A percentile compares a stretch with the other conserved stretches of the same genome.
Evolutionary conservation across 2,329 filamentous ascomycete genomes (phyloP).

Genomic region (Ascochyta pisi): DNA sequence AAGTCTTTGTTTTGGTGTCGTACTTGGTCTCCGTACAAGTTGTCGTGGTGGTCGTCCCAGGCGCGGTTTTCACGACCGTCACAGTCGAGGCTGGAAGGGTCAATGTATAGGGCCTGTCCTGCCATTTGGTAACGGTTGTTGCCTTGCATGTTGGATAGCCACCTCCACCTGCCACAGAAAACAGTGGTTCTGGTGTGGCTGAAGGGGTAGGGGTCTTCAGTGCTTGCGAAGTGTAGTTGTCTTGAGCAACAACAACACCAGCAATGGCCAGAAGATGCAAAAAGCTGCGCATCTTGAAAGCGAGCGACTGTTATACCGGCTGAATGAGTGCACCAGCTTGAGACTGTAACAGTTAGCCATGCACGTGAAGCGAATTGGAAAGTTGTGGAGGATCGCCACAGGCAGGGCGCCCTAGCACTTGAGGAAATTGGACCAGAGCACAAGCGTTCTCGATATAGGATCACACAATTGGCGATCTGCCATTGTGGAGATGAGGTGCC

Average conservation of each 20-base stretch:
- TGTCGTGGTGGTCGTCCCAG: conserved; percentile 3
- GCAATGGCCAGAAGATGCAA: conserved; percentile 34
- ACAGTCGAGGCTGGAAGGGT: background rate
- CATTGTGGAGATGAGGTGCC: conserved; percentile 2
- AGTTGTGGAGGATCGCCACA: conserved; percentile 6
- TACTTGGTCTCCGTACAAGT: conserved; percentile 14
- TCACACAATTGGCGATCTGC: background rate
- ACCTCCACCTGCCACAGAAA: conserved; percentile 2
- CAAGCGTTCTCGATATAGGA: background rate
- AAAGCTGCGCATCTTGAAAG: conserved; percentile 40
- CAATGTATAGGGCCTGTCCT: background rate
- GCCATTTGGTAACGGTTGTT: background rate
- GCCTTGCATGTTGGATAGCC: conserved; percentile 12
- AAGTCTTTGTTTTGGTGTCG: conserved; percentile 7
- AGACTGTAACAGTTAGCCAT: conserved; percentile 10
- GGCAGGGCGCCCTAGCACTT: conserved; percentile 14
- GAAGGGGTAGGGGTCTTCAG: conserved; percentile 2
- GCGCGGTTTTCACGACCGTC: background rate
- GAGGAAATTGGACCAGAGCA: conserved; percentile 5
- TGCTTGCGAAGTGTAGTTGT: conserved; percentile 23
- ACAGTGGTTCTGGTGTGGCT: background rate
- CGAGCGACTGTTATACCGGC: conserved; percentile 36
- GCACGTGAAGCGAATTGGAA: conserved; percentile 27
- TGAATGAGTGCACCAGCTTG: conserved; percentile 29
- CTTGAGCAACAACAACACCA: conserved; percentile 28